Conservation (phyloP, 768 basidiomycete species). For the Gloeopeniophorella convolvens region DNA sequence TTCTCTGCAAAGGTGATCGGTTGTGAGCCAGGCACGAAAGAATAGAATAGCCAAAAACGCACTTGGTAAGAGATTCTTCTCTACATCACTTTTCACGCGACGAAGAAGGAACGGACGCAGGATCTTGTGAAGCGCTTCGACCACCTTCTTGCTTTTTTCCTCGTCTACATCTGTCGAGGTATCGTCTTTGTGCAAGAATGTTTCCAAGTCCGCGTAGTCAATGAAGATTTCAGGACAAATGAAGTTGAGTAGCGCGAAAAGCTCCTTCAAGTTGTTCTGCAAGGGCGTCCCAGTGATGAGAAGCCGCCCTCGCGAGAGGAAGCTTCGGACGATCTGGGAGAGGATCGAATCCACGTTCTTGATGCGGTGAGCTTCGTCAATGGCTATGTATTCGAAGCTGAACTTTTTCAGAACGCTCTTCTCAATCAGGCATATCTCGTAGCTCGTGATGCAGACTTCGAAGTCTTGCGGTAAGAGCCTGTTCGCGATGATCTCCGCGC, state of each 20-base stretch:
- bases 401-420: conserved; percentile 90
- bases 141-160: conserved; percentile 85
- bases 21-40: background rate
- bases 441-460: conserved; percentile 91
- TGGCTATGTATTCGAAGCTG: conserved; percentile 95
- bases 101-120: conserved; percentile 90
- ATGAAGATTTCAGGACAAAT: conserved; percentile 96
- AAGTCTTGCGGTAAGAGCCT: conserved; percentile 83
- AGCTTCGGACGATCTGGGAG: conserved; percentile 88
- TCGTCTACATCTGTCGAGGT: conserved; percentile 60
- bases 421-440: conserved; percentile 96
- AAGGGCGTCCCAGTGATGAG: conserved; percentile 96
- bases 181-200: conserved; percentile 88
- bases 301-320: conserved; percentile 80
- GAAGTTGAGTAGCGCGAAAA: conserved; percentile 90
- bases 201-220: conserved; percentile 85
- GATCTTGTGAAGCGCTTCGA: conserved; percentile 96
- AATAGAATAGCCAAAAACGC: conserved; percentile 21
- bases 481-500: conserved; percentile 70
- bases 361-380: conserved; percentile 98
- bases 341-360: conserved; percentile 98
- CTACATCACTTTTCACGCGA: conserved; percentile 93
- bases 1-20: conserved; percentile 53
- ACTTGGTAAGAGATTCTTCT: conserved; percentile 93
- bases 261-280: conserved; percentile 94